Evolutionary conservation across 345 rosid species (phyloP).

Genomic region (Turnera subulata): DNA sequence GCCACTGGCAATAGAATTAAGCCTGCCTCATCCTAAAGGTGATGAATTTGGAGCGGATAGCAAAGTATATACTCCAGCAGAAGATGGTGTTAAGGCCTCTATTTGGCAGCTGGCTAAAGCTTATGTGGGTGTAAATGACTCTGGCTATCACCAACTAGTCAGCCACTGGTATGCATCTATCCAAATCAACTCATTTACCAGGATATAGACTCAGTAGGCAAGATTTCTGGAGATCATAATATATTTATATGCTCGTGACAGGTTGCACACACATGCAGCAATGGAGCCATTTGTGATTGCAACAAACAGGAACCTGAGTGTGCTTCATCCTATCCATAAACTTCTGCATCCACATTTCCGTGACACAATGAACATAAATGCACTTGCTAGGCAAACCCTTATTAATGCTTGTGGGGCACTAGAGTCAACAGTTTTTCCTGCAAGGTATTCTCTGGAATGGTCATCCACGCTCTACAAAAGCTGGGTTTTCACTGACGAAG

Average conservation of each 20-base stretch:
- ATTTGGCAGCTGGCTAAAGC: conserved; percentile 91
- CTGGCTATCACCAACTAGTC: conserved; percentile 84
- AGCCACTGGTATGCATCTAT: conserved; percentile 71
- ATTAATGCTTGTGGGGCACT: conserved; percentile 42
- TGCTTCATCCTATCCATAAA: conserved; percentile 39
- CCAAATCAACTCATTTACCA: neutral
- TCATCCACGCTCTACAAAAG: conserved; percentile 33
- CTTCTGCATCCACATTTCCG: conserved; percentile 47
- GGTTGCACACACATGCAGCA: conserved; percentile 43
- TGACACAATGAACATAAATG: conserved; percentile 43
- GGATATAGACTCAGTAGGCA: neutral
- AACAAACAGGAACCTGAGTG: conserved; percentile 43
- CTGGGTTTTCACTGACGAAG: conserved; percentile 42
- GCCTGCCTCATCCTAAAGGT: conserved; percentile 68
- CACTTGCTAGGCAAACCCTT: conserved; percentile 30
- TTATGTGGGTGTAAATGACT: conserved; percentile 77
- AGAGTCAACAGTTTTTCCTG: conserved; percentile 36
- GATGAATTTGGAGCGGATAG: conserved; percentile 56
- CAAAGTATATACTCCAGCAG: conserved; percentile 69
- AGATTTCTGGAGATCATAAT: neutral
- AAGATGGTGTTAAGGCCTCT: conserved; percentile 53
- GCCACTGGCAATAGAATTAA: conserved; percentile 79
- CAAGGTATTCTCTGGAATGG: conserved; percentile 38
- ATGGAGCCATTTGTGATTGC: conserved; percentile 51
- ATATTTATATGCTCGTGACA: neutral